Evolutionary conservation across 768 basidiomycete genomes (phyloP).

Genomic region (Coprinopsis marcescibilis): DNA sequence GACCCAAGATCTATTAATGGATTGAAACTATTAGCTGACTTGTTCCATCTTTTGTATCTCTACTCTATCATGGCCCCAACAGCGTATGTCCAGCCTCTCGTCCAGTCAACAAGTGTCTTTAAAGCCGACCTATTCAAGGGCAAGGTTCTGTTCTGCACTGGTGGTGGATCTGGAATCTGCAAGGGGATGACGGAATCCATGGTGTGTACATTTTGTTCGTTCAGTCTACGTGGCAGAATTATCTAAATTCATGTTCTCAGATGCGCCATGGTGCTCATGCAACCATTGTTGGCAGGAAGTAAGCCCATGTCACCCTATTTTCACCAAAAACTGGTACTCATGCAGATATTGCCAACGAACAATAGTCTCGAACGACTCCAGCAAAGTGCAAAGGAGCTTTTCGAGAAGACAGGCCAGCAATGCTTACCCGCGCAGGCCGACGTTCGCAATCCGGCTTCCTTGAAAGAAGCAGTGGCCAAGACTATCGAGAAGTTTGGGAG

Average conservation of each 20-base stretch:
- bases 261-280: conserved; percentile 82
- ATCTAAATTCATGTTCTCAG: conserved; percentile 29
- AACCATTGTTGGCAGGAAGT: conserved; percentile 85
- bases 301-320: conserved; percentile 21
- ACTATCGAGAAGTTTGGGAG: conserved; percentile 73
- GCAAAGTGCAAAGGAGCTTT: conserved; percentile 65
- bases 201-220: conserved; percentile 36
- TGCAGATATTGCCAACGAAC: conserved; percentile 6
- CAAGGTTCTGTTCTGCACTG: conserved; percentile 88
- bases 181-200: conserved; percentile 80
- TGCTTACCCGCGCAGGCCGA: conserved; percentile 78
- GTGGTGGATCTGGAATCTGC: conserved; percentile 92
- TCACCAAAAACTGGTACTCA: not conserved
- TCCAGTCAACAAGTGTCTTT: conserved; percentile 61
- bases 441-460: conserved; percentile 68
- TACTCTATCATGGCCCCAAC: conserved; percentile 34
- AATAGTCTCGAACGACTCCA: conserved; percentile 65
- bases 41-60: too few species aligned
- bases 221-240: conserved; percentile 10
- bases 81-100: conserved; percentile 38
- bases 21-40: too few species aligned
- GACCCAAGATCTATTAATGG: too few species aligned
- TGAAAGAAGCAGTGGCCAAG: conserved; percentile 70
- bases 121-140: conserved; percentile 79
- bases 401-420: conserved; percentile 56